phyloP scores from a whole-genome alignment of 2,329 filamentous ascomycete genomes.

The Arthrobotrys sphaeroides region DNA sequence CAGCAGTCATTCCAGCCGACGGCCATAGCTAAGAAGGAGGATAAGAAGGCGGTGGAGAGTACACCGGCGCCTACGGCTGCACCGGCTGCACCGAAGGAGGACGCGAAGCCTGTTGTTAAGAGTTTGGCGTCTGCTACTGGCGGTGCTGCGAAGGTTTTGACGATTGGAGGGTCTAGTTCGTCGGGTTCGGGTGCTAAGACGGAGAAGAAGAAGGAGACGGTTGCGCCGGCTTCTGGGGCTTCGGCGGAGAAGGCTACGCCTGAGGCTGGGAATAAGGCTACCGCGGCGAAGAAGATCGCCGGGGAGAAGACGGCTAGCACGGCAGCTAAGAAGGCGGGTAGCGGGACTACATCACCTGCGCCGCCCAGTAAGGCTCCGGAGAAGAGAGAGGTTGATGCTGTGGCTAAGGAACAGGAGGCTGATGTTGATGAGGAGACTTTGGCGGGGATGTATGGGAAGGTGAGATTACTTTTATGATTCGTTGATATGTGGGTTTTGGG shows the following conservation, averaged over 20 bases:
- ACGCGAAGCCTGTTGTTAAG: slow-evolving; percentile 60
- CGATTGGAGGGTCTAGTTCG: slow-evolving; percentile 67
- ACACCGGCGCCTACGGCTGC: slow-evolving; percentile 61
- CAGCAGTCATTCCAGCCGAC: slow-evolving; percentile 63
- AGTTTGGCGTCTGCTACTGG: slow-evolving; percentile 55
- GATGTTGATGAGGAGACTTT: slow-evolving; percentile 84
- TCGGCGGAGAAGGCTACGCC: slow-evolving; percentile 63
- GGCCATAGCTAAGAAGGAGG: slow-evolving; percentile 70
- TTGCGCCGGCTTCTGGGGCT: slow-evolving; percentile 59
- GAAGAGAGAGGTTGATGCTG: slow-evolving; percentile 77
- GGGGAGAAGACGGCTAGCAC: slow-evolving; percentile 67
- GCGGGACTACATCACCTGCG: slow-evolving; percentile 76
- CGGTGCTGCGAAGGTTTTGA: slow-evolving; percentile 67
- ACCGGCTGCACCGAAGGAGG: slow-evolving; percentile 63
- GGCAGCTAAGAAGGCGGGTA: slow-evolving; percentile 67
- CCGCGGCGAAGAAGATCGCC: slow-evolving; percentile 86
- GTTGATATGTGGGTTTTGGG: background rate
- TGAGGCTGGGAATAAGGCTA: slow-evolving; percentile 82
- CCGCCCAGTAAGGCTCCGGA: slow-evolving; percentile 62
- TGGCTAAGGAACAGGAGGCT: slow-evolving; percentile 76
- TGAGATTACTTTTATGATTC: slow-evolving; percentile 14
- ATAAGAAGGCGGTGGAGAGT: slow-evolving; percentile 58
- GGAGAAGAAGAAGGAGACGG: slow-evolving; percentile 64
- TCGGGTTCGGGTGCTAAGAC: slow-evolving; percentile 66
- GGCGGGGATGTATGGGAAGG: slow-evolving; percentile 96